These are phyloP conservation scores for Parachlorella kessleri DNA, from an alignment of 139 green algal genomes.

Conservation along the genomic window DNA sequence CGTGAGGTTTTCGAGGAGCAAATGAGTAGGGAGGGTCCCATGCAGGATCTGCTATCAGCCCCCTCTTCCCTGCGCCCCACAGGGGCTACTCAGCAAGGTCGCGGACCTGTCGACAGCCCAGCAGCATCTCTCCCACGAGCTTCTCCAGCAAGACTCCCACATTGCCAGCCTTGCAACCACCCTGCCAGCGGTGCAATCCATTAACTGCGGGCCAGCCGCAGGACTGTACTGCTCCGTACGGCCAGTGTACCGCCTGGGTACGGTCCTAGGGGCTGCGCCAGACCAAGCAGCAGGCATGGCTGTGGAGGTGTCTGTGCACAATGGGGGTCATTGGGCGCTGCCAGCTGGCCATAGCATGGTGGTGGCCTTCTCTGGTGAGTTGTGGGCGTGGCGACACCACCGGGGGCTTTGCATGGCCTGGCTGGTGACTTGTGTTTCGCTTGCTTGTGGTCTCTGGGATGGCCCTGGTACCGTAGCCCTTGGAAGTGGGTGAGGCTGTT, in stretches of 20 bases:
- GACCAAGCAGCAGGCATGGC: not conserved
- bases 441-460: too few relatives aligned
- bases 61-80: not conserved
- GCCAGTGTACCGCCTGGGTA: not conserved
- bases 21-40: too few relatives aligned
- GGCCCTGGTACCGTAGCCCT: too few relatives aligned
- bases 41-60: too few relatives aligned
- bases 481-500: too few relatives aligned
- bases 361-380: not conserved
- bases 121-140: not conserved
- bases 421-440: too few relatives aligned
- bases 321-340: not conserved
- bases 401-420: too few relatives aligned
- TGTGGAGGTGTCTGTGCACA: not conserved
- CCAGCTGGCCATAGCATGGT: not conserved
- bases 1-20: too few relatives aligned
- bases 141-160: not conserved
- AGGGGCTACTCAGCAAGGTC: not conserved
- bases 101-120: not conserved
- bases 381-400: too few relatives aligned
- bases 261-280: not conserved
- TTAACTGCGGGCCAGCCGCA: not conserved
- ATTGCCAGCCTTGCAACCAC: not conserved
- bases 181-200: not conserved
- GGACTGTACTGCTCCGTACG: not conserved